Conservation (phyloP, 331 rosid species). For the Malus hybrid region DNA sequence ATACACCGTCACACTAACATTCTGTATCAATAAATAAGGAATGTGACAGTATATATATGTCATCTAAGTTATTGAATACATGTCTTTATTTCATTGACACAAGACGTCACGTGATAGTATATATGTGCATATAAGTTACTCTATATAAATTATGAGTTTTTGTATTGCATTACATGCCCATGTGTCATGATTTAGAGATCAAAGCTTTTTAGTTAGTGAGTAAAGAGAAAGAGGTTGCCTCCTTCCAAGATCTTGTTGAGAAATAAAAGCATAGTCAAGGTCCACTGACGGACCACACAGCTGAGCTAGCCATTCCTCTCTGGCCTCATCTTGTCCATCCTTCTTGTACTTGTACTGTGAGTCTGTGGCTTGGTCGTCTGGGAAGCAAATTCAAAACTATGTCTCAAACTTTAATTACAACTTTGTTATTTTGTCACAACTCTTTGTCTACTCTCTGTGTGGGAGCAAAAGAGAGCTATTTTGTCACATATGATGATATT, state of each 20-base stretch:
- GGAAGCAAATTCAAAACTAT: conserved; percentile 27
- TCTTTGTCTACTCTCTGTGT: neutral
- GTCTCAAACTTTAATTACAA: neutral
- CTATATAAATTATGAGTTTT: neutral
- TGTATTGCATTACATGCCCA: conserved; percentile 18
- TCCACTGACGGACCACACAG: conserved; percentile 26
- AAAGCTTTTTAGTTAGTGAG: conserved; percentile 41
- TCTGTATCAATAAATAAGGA: too few species aligned
- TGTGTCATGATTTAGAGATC: conserved; percentile 28
- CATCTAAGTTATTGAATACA: too few species aligned
- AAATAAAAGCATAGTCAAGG: conserved; percentile 81
- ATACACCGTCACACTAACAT: too few species aligned
- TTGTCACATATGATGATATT: neutral
- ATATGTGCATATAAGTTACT: too few species aligned
- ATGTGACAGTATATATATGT: too few species aligned
- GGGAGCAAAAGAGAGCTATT: neutral
- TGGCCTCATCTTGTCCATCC: neutral
- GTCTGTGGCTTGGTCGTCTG: neutral
- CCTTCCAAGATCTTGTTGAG: conserved; percentile 48
- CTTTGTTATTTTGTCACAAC: neutral
- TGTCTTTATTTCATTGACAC: too few species aligned
- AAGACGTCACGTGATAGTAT: too few species aligned
- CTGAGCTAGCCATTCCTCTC: neutral
- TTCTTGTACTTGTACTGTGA: neutral
- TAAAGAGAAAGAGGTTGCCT: conserved; percentile 33